Conservation (phyloP, 2,329 filamentous ascomycete species). For the Knoxdaviesia capensis region DNA sequence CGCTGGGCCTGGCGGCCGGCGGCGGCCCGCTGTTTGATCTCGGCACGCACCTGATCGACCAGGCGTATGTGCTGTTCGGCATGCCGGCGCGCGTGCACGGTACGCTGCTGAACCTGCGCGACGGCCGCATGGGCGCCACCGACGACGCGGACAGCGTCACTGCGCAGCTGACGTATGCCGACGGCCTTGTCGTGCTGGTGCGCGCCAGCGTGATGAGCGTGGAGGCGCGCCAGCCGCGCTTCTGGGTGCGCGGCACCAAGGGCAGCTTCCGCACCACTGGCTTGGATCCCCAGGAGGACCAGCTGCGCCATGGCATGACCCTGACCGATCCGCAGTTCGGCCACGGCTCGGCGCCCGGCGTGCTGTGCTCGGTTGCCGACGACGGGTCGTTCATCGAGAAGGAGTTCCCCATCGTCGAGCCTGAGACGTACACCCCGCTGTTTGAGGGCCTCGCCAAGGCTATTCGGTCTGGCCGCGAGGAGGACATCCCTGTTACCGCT, state of each 20-base stretch:
- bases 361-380: conserved; percentile 31
- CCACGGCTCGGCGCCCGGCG: conserved; percentile 35
- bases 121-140: conserved; percentile 16
- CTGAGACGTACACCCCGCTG: conserved; percentile 47
- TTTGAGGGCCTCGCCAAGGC: conserved; percentile 35
- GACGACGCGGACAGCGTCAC: conserved; percentile 37
- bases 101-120: conserved; percentile 46
- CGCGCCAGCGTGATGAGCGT: conserved; percentile 51
- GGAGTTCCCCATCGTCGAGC: conserved; percentile 35
- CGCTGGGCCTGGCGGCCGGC: conserved; percentile 35
- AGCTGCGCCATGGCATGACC: conserved; percentile 42
- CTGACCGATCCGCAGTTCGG: conserved; percentile 45
- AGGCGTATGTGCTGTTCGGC: conserved; percentile 51
- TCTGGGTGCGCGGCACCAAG: conserved; percentile 57
- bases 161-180: conserved; percentile 44
- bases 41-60: conserved; percentile 58
- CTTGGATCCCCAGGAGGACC: conserved; percentile 58
- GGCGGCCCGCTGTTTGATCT: conserved; percentile 55
- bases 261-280: conserved; percentile 55
- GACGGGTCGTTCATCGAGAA: conserved; percentile 29
- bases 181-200: conserved; percentile 43
- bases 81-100: conserved; percentile 46
- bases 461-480: conserved; percentile 24
- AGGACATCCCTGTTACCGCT: conserved; percentile 30
- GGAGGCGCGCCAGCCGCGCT: conserved; percentile 49